Conservation (phyloP, 306 rosid species). For the Prinsepia uniflora region DNA sequence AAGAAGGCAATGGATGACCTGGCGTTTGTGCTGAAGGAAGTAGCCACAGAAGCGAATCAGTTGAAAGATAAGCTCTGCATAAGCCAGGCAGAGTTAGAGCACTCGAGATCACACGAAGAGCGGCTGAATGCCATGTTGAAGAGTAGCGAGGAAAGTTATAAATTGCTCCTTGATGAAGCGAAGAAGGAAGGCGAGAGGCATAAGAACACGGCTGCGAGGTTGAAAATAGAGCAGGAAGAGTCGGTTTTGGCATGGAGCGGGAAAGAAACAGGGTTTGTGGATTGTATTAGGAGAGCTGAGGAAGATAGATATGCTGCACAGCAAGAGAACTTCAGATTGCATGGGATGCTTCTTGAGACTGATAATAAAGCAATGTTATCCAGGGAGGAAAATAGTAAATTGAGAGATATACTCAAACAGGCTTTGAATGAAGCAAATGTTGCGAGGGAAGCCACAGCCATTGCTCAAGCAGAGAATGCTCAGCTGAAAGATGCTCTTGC, state of each 20-base stretch:
- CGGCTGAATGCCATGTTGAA: slow-evolving; percentile 35
- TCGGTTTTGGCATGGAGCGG: slow-evolving; percentile 66
- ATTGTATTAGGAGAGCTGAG: slow-evolving; percentile 61
- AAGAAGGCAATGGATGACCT: slow-evolving; percentile 85
- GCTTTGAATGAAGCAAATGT: slow-evolving; percentile 77
- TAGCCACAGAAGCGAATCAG: slow-evolving; percentile 68
- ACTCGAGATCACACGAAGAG: slow-evolving; percentile 51
- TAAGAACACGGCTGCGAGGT: slow-evolving; percentile 59
- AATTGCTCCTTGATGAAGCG: slow-evolving; percentile 37
- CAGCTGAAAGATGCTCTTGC: slow-evolving; percentile 51
- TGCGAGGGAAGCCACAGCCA: slow-evolving; percentile 74
- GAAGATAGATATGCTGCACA: slow-evolving; percentile 55
- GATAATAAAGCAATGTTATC: slow-evolving; percentile 40
- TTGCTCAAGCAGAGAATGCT: slow-evolving; percentile 66
- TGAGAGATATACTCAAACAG: slow-evolving; percentile 84
- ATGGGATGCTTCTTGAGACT: slow-evolving; percentile 32
- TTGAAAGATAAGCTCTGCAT: slow-evolving; percentile 42
- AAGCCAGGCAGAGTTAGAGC: slow-evolving; percentile 52
- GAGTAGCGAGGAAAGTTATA: slow-evolving; percentile 45
- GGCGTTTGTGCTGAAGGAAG: slow-evolving; percentile 80
- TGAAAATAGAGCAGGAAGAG: slow-evolving; percentile 82
- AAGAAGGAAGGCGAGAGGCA: slow-evolving; percentile 59
- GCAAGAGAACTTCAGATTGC: slow-evolving; percentile 35
- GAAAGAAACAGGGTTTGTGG: slow-evolving; percentile 65
- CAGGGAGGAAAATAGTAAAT: slow-evolving; percentile 65